These are phyloP conservation scores for Heterobasidion annosum DNA, from an alignment of 1,284 basidiomycete genomes.

Conservation along the genomic window DNA sequence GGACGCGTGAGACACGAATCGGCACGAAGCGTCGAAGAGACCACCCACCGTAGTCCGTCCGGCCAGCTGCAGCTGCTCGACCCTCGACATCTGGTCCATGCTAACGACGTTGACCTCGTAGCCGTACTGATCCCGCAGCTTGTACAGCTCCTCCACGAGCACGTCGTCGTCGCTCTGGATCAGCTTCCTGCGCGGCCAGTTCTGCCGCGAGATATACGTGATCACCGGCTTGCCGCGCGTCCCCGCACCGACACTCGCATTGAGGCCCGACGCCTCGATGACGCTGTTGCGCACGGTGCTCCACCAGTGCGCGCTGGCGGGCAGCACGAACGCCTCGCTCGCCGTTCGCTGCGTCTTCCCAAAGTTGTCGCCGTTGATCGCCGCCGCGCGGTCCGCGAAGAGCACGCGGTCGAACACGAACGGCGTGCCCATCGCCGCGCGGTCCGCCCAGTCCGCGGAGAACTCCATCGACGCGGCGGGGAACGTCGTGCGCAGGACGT, in stretches of 20 bases:
- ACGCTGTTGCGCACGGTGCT: constrained; percentile 65
- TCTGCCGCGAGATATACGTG: constrained; percentile 81
- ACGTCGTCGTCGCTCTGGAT: constrained; percentile 55
- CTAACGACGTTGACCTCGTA: constrained; percentile 82
- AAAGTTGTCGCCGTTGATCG: constrained; percentile 65
- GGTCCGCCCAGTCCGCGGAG: constrained; percentile 72
- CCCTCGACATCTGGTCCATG: constrained; percentile 71
- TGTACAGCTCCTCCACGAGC: constrained; percentile 54
- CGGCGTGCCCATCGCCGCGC: constrained; percentile 55
- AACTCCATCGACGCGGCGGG: constrained; percentile 73
- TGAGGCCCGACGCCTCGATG: constrained; percentile 58
- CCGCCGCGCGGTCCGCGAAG: constrained; percentile 75
- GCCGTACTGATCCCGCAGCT: constrained; percentile 60
- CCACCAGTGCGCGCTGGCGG: constrained; percentile 78
- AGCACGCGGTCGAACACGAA: constrained; percentile 80
- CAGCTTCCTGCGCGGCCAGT: constrained; percentile 75
- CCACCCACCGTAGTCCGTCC: constrained; percentile 65
- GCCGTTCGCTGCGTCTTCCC: constrained; percentile 67
- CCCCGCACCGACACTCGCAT: constrained; percentile 20
- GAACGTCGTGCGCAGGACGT: constrained; percentile 66
- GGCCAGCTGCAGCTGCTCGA: constrained; percentile 71
- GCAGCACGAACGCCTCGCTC: constrained; percentile 62
- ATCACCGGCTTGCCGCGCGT: constrained; percentile 51
- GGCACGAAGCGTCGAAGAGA: constrained; percentile 1
- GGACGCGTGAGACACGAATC: not conserved